Evolutionary conservation across 306 rosid genomes (phyloP).

Genomic region (Benincasa hispida): DNA sequence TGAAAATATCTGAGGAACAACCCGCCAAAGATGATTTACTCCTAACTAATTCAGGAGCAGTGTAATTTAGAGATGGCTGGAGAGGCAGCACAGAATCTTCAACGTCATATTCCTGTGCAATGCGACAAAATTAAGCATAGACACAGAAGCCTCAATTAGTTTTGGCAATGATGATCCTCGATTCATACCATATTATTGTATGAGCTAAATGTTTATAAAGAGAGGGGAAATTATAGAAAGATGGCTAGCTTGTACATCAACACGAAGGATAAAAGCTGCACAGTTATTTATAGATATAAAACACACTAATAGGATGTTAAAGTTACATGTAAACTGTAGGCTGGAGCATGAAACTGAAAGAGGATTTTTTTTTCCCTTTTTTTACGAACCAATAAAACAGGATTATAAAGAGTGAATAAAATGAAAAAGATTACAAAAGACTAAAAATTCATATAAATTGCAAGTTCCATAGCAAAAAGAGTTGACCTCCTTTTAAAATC

Average conservation of each 20-base stretch:
- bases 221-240: not conserved
- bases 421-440: not conserved
- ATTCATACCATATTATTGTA: not conserved
- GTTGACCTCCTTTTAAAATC: not conserved
- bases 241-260: not conserved
- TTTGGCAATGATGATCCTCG: not conserved
- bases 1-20: conserved; percentile 75
- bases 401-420: not conserved
- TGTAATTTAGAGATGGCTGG: conserved; percentile 84
- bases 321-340: not conserved
- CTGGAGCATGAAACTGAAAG: not conserved
- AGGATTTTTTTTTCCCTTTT: not conserved
- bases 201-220: not conserved
- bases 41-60: conserved; percentile 90
- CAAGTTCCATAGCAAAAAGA: not conserved
- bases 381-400: not conserved
- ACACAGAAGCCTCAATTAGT: not conserved
- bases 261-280: not conserved
- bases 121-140: not conserved
- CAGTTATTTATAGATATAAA: not conserved
- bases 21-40: conserved; percentile 45
- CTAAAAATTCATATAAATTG: not conserved
- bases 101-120: conserved; percentile 81
- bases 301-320: not conserved
- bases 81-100: conserved; percentile 88